These are phyloP conservation scores for Pseudogymnoascus sp. DNA, from an alignment of 2,329 filamentous ascomycete genomes.

Conservation along the genomic window DNA sequence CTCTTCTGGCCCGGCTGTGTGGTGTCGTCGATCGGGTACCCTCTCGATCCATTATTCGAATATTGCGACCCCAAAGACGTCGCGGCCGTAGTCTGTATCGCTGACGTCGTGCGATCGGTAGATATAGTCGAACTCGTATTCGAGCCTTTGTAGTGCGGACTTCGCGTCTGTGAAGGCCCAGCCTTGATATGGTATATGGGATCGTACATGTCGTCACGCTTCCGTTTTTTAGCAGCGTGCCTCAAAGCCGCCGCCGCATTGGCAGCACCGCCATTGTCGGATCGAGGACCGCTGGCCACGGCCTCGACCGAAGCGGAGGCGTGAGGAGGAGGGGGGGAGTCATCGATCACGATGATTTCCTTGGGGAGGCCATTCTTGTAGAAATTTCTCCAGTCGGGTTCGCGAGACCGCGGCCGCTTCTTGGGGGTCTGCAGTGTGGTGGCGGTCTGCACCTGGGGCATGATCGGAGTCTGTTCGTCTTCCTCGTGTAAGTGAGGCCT, in stretches of 20 bases:
- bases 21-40: constrained; percentile 57
- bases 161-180: constrained; percentile 63
- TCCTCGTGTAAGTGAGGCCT: not conserved
- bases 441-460: constrained; percentile 1
- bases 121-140: constrained; percentile 65
- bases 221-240: constrained; percentile 67
- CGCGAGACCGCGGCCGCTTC: constrained; percentile 34
- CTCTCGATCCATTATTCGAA: constrained; percentile 47
- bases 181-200: constrained; percentile 59
- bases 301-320: constrained; percentile 30
- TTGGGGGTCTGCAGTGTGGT: constrained; percentile 27
- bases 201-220: constrained; percentile 55
- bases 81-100: constrained; percentile 75
- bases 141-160: constrained; percentile 58
- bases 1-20: constrained; percentile 72
- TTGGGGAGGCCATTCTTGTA: constrained; percentile 77
- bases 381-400: constrained; percentile 71
- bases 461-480: not conserved
- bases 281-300: constrained; percentile 31
- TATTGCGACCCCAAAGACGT: constrained; percentile 68
- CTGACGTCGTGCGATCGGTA: constrained; percentile 74
- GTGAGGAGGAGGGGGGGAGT: constrained; percentile 48
- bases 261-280: constrained; percentile 19
- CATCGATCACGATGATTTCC: constrained; percentile 75
- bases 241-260: constrained; percentile 18